phyloP scores from a whole-genome alignment of 108 stramenopile species.

The Halocafeteria seosinensis region DNA sequence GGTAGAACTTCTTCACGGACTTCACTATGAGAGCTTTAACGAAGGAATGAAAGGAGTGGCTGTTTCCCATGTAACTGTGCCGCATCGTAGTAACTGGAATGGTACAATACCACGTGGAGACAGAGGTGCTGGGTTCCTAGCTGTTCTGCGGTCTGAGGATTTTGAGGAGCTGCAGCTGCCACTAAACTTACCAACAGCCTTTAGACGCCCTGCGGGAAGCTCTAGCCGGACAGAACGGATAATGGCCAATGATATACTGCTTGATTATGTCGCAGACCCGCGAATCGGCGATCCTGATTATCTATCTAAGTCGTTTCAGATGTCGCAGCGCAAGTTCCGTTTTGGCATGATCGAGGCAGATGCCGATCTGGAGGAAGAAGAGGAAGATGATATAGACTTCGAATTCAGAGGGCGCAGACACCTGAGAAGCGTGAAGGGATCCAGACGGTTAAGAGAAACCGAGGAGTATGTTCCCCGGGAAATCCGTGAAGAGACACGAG shows the following conservation, averaged over 20 bases:
- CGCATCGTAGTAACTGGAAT: constrained; percentile 19
- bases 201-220: constrained; percentile 3
- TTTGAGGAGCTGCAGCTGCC: constrained; percentile 48
- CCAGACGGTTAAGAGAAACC: no score
- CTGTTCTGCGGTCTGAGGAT: constrained; percentile 30
- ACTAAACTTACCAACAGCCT: constrained; percentile 44
- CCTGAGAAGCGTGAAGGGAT: no score
- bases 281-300: constrained; percentile 22
- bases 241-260: constrained; percentile 24
- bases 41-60: constrained; percentile 31
- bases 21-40: constrained; percentile 50
- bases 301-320: neutral
- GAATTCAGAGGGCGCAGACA: no score
- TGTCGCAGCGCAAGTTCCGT: neutral
- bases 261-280: constrained; percentile 23
- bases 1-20: constrained; percentile 53
- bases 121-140: constrained; percentile 21
- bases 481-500: no score
- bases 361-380: neutral
- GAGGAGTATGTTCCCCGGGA: neutral
- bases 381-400: no score
- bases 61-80: constrained; percentile 38
- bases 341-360: neutral
- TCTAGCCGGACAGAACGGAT: constrained; percentile 1
- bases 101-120: no score